phyloP scores from a whole-genome alignment of 768 basidiomycete species.

The Naganishia friedmannii region DNA sequence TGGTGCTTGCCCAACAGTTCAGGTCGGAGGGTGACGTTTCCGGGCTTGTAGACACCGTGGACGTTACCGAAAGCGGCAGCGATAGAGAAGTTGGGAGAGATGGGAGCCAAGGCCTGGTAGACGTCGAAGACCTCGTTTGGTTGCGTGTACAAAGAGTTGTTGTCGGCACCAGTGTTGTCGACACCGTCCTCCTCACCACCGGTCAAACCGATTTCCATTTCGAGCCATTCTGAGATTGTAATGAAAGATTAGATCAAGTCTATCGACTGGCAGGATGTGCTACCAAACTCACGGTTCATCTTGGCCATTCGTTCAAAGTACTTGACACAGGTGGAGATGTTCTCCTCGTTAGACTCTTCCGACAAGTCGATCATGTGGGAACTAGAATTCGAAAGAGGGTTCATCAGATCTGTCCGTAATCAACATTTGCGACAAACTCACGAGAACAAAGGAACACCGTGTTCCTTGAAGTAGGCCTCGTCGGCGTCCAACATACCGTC shows the following conservation, averaged over 20 bases:
- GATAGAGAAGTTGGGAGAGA: constrained; percentile 92
- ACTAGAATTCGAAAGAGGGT: constrained; percentile 52
- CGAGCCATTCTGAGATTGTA: constrained; percentile 65
- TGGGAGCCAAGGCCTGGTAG: constrained; percentile 72
- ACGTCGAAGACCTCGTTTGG: constrained; percentile 94
- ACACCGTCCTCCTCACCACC: constrained; percentile 99
- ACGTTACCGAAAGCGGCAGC: constrained; percentile 95
- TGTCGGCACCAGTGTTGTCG: constrained; percentile 94
- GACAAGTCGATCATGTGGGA: constrained; percentile 99
- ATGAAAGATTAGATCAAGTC: neutral
- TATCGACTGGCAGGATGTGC: neutral
- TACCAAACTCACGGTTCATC: constrained; percentile 57
- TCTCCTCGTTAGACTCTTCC: constrained; percentile 74
- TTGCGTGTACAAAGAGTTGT: constrained; percentile 90
- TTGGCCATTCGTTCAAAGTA: constrained; percentile 95
- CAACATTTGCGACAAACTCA: constrained; percentile 27
- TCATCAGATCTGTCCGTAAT: neutral
- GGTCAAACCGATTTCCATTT: constrained; percentile 99
- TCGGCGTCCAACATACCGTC: constrained; percentile 97
- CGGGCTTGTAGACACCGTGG: constrained; percentile 98
- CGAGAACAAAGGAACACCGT: constrained; percentile 63
- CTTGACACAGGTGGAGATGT: constrained; percentile 86
- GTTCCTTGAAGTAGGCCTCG: constrained; percentile 83
- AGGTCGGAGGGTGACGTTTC: constrained; percentile 90
- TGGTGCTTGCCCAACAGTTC: constrained; percentile 92